These are phyloP conservation scores for Trifolium subterraneum DNA, from an alignment of 306 rosid genomes.

Conservation along the genomic window DNA sequence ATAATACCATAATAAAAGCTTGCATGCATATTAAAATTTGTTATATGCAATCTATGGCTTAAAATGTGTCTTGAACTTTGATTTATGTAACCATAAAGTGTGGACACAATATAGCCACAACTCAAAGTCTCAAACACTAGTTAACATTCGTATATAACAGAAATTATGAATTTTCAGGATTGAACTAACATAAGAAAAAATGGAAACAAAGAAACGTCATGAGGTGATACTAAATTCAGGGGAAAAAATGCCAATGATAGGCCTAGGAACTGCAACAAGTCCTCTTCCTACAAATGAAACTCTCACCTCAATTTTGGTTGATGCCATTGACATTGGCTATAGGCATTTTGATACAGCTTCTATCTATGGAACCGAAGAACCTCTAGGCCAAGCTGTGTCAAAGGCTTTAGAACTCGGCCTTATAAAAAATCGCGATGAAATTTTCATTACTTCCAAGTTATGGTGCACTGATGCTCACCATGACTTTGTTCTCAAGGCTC, in stretches of 20 bases:
- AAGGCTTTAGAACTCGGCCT: conserved; percentile 50
- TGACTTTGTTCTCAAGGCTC: conserved; percentile 58
- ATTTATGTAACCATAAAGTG: neutral
- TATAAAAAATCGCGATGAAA: conserved; percentile 47
- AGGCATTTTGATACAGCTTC: neutral
- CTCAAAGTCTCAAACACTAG: neutral
- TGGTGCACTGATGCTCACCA: conserved; percentile 54
- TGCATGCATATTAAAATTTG: no score
- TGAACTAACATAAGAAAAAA: conserved; percentile 26
- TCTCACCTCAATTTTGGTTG: neutral
- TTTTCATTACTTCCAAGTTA: conserved; percentile 64
- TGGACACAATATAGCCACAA: conserved; percentile 32
- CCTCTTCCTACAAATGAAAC: conserved; percentile 29
- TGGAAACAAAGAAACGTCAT: conserved; percentile 39
- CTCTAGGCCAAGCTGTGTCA: conserved; percentile 50
- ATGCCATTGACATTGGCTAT: neutral
- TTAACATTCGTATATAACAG: neutral
- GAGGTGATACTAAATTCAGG: conserved; percentile 44
- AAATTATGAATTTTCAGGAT: conserved; percentile 26
- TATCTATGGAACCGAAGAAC: conserved; percentile 44
- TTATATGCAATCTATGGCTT: conserved; percentile 4
- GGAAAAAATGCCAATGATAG: conserved; percentile 41
- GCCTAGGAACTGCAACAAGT: conserved; percentile 37
- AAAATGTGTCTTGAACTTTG: neutral
- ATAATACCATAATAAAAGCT: neutral